Conservation (phyloP, 1,284 basidiomycete genomes). For the Malassezia obtusa region DNA sequence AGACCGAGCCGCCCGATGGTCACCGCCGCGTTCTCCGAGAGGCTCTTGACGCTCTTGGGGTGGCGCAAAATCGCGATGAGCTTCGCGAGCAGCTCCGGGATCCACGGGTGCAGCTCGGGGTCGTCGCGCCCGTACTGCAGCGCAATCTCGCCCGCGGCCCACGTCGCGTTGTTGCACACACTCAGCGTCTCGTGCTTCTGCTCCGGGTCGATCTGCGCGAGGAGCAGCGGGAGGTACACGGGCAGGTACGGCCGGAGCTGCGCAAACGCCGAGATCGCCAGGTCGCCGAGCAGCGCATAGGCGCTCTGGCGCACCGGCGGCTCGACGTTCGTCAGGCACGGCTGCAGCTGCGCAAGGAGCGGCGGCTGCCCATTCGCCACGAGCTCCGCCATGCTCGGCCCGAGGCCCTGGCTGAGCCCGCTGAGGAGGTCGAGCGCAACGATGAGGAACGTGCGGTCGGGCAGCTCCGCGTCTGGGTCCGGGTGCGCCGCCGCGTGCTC, state of each 20-base stretch:
- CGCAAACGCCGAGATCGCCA: slow-evolving; percentile 88
- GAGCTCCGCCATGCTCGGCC: slow-evolving; percentile 52
- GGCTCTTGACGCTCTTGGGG: slow-evolving; percentile 79
- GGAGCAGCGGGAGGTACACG: slow-evolving; percentile 78
- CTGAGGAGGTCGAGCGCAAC: slow-evolving; percentile 91
- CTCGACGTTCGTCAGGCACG: slow-evolving; percentile 63
- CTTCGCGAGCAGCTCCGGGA: slow-evolving; percentile 64
- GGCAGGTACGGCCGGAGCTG: slow-evolving; percentile 68
- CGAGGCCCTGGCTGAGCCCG: slow-evolving; percentile 87
- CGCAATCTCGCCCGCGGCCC: slow-evolving; percentile 96
- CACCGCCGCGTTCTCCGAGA: slow-evolving; percentile 96
- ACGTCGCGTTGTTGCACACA: slow-evolving; percentile 99
- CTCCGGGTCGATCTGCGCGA: slow-evolving; percentile 78
- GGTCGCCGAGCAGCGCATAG: slow-evolving; percentile 91
- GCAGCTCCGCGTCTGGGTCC: slow-evolving; percentile 51
- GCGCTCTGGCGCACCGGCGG: slow-evolving; percentile 90
- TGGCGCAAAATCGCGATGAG: slow-evolving; percentile 84
- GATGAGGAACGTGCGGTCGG: slow-evolving; percentile 57
- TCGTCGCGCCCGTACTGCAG: slow-evolving; percentile 50
- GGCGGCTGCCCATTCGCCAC: slow-evolving; percentile 35
- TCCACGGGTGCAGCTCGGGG: slow-evolving; percentile 35
- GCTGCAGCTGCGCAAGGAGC: slow-evolving; percentile 36
- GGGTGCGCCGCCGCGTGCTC: slow-evolving; percentile 77
- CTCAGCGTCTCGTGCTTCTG: slow-evolving; percentile 83
- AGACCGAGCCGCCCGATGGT: slow-evolving; percentile 95